Evolutionary conservation across 2,329 filamentous ascomycete genomes (phyloP).

Genomic region (Zasmidium angulare): DNA sequence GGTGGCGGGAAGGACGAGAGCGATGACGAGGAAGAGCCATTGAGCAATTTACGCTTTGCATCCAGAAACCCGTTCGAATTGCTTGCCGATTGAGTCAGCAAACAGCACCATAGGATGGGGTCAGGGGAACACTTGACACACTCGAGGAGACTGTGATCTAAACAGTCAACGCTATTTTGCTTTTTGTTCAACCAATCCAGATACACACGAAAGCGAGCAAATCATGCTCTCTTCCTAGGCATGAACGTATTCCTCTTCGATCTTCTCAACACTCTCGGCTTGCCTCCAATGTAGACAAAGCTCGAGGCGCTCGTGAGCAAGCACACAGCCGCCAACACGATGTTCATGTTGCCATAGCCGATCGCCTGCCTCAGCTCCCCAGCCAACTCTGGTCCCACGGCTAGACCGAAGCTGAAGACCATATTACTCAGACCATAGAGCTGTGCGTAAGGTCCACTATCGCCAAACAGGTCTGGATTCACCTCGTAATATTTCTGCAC

Average conservation of each 20-base stretch:
- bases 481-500: conserved; percentile 57
- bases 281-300: conserved; percentile 48
- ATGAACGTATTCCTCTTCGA: conserved; percentile 16
- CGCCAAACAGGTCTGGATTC: conserved; percentile 57
- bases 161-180: background rate
- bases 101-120: too few relatives aligned
- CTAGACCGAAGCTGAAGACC: conserved; percentile 60
- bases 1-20: too few relatives aligned
- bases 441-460: conserved; percentile 63
- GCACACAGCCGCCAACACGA: conserved; percentile 49
- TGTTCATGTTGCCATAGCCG: conserved; percentile 61
- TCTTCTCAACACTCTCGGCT: conserved; percentile 33
- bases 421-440: conserved; percentile 66
- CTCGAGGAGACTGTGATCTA: too few relatives aligned
- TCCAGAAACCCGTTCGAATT: too few relatives aligned
- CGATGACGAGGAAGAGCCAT: too few relatives aligned
- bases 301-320: conserved; percentile 45
- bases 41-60: too few relatives aligned
- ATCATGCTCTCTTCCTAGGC: conserved; percentile 14
- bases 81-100: too few relatives aligned
- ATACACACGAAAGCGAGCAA: background rate
- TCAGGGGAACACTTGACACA: too few relatives aligned
- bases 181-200: too few relatives aligned
- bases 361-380: conserved; percentile 53
- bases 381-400: conserved; percentile 59